Evolutionary conservation across 2,329 filamentous ascomycete genomes (phyloP), one percentile per base, ranked within the genome.

Genomic region (Trichoderma koningii): DNA sequence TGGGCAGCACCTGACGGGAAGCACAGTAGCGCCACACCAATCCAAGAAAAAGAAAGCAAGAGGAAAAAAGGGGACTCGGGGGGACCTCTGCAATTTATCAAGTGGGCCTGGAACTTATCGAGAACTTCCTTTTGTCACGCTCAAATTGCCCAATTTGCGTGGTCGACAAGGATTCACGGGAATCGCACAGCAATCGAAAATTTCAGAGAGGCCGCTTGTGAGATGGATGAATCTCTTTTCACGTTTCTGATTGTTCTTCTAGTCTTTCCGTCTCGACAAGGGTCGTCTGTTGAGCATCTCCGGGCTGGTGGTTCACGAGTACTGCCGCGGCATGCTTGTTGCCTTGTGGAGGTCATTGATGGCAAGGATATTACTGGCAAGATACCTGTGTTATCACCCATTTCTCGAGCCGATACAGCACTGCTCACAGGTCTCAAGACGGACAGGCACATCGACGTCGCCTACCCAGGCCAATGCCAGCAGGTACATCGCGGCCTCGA

Each of bases 121-220:
- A 55, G 63, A 68, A 64, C 62, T 55, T 65, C 56, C 51, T 67
- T 60, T 60, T 63, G 64, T 53, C 67, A 26, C 57, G 52, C 28
- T 66, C 65, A 71, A 70, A 70, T 71, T 71, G 69, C 64, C 56
- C 69, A 71, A 71, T 71, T 70, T 71, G 63, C 67, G 61, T 65
- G n/a, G 67, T 50, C 9, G 59, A 51, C 59, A 66, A 52, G 56
- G 57, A 53, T 64, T 44, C n/a, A 45, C 41, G 34, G 30, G 48
- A 59, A 44, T 23, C 21, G 62, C 52, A 64, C 34, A 50, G 30
- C 19, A 44, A 44, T 47, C 9, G 51, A 28, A 44, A 62, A 62
- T 50, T 59, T 59, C 38, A 41, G 3, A 48, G 28, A 57, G 26
- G 42, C 55, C 55, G 21, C 44, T 57, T 34, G 38, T 50, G 9